A percentile compares a stretch with the other conserved stretches of the same genome.
These are phyloP conservation scores for Zea luxurians DNA, from an alignment of 176 grass and related monocot species.

Conservation along the genomic window DNA sequence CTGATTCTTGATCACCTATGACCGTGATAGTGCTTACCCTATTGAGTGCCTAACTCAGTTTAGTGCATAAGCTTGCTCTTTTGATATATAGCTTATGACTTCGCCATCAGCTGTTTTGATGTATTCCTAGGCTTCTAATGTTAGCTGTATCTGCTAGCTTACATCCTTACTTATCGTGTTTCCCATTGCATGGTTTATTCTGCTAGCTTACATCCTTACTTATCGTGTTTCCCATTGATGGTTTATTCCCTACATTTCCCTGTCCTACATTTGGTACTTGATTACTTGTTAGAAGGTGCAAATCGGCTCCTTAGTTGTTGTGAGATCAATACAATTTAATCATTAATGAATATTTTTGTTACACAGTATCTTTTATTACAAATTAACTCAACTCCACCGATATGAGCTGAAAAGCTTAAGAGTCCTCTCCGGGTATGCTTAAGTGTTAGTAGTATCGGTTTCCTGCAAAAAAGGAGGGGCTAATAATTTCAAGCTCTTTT, in stretches of 20 bases:
- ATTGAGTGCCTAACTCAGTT: constrained; percentile 26
- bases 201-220: background rate
- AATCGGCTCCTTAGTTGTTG: constrained; percentile 5
- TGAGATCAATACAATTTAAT: constrained; percentile 12
- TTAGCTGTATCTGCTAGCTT: background rate
- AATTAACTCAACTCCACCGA: constrained; percentile 18
- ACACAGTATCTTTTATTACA: too few species aligned
- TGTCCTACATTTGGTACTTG: background rate
- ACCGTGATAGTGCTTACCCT: background rate
- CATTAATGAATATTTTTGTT: constrained; percentile 5
- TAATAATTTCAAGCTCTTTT: background rate
- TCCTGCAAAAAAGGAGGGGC: background rate
- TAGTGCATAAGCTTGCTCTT: constrained; percentile 9
- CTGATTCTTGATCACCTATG: constrained; percentile 10
- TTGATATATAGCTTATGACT: constrained; percentile 10
- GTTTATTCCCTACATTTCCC: background rate
- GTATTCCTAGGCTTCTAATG: background rate
- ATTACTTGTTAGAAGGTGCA: constrained; percentile 28
- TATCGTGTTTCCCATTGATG: background rate
- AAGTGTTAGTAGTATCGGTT: constrained; percentile 10
- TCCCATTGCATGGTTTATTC: too few species aligned
- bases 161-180: too few species aligned
- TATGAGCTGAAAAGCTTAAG: background rate
- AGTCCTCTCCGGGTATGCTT: constrained; percentile 1
- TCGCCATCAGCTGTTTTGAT: background rate